Evolutionary conservation across 208 protist genomes (phyloP), one percentile per base, ranked within the genome.

Genomic region (Leishmania arabica): DNA sequence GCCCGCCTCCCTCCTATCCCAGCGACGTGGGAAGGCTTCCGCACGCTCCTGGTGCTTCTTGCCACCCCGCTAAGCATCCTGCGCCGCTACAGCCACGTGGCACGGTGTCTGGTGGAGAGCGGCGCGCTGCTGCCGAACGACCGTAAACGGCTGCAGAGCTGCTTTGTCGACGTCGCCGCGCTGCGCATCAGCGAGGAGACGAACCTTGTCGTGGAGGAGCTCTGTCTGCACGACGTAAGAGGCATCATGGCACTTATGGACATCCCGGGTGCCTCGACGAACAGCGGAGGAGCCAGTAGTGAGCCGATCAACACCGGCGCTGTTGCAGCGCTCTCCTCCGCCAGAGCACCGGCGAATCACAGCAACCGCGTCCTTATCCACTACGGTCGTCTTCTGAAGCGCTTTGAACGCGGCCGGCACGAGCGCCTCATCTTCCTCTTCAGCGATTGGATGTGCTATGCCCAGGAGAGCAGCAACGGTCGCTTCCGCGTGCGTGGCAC

Each of bases 381-480:
- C 70, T 92, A 93, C 79, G 92, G 94, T 13, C 86, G 91, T 8
- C 80, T 97, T 45, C 70, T 78, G 49, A 96, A 96, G 86, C 72
- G 85, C 74, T 95, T 86, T 70, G 77, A 88, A 3, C 92, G 92
- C 21, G 91, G 89, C 17, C 87, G 88, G 11, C 93, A 96, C 80
- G 89, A 96, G 68, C 89, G 92, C 8, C 84, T 98, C 1, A 68
- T 93, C 75, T 93, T 98, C 77, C 81, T 96, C 71, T 98, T 98
- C 86, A 94, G 80, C 76, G 92, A 96, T 83, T 93, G 84, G 79
- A 75, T 95, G 54, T 95, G 91, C 81, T 96, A 95, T 79, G 91
- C 85, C n/a, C 92, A 96, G 79, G 95, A 96, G 80, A 79, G 89
- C n/a, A 81, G 81, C 71, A 92, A 84, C 75, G 90, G 91, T 13